phyloP scores from a whole-genome alignment of 2,329 filamentous ascomycete species.

The Diaporthe capsici region DNA sequence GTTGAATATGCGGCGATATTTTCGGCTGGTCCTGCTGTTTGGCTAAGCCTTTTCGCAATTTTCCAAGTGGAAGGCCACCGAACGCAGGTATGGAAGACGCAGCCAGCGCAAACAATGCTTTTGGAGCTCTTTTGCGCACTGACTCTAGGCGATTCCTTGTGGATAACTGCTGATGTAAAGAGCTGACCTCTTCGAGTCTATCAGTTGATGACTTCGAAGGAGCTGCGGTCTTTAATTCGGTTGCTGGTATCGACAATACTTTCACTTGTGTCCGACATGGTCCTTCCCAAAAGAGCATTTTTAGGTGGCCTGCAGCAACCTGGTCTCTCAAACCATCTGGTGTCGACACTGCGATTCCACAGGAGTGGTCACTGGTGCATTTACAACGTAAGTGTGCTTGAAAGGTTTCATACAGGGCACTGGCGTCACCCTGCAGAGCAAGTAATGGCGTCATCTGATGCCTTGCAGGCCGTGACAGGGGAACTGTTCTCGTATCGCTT shows the following conservation, averaged over 20 bases:
- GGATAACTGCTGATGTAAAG: not conserved
- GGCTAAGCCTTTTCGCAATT: not conserved
- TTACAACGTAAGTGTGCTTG: not conserved
- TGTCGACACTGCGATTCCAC: not conserved
- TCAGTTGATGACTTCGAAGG: not conserved
- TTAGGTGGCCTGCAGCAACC: not conserved
- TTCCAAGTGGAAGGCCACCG: not conserved
- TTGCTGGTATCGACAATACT: not conserved
- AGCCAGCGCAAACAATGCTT: not conserved
- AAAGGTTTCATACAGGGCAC: not conserved
- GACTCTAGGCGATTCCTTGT: not conserved
- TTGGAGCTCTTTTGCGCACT: not conserved
- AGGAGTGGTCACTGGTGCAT: not conserved
- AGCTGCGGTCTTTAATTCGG: fast-evolving
- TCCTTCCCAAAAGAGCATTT: not conserved
- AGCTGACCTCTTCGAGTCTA: not conserved
- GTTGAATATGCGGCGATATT: not conserved
- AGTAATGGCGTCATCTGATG: not conserved
- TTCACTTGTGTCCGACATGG: not conserved
- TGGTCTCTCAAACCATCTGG: too few relatives aligned
- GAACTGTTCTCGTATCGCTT: not conserved
- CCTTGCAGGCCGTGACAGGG: not conserved
- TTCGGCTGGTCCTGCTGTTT: not conserved
- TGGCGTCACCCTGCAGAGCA: not conserved
- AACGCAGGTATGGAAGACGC: not conserved